phyloP scores from a whole-genome alignment of 2,329 filamentous ascomycete genomes.

The Didymella pinodella region DNA sequence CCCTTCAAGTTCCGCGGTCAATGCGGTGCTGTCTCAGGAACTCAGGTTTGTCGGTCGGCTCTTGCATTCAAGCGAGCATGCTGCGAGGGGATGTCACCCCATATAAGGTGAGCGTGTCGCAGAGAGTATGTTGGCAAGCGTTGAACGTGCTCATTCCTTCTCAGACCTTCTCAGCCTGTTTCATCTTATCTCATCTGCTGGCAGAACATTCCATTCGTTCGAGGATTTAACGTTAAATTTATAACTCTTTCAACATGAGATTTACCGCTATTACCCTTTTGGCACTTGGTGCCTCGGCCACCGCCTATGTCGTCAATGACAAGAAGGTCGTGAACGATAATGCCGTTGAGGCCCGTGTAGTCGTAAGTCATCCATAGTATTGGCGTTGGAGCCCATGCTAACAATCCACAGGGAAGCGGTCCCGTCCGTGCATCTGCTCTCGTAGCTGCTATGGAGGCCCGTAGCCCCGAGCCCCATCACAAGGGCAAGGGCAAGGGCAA shows the following conservation, averaged over 20 bases:
- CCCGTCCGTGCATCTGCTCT: conserved; percentile 30
- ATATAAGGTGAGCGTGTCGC: conserved; percentile 39
- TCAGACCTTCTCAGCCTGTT: conserved; percentile 42
- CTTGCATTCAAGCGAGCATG: conserved; percentile 16
- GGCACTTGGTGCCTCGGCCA: conserved; percentile 43
- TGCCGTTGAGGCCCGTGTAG: conserved; percentile 39
- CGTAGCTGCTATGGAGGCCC: conserved; percentile 32
- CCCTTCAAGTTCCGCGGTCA: conserved; percentile 24
- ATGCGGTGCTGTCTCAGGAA: conserved; percentile 35
- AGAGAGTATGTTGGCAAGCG: conserved; percentile 33
- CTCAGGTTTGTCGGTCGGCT: conserved; percentile 15
- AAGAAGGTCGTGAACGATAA: conserved; percentile 28
- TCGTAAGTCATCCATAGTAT: conserved; percentile 26
- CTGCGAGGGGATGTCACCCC: conserved; percentile 23
- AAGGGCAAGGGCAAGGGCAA: conserved; percentile 21
- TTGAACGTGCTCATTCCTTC: conserved; percentile 48
- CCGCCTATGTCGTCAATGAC: conserved; percentile 45
- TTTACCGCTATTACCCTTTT: conserved; percentile 41
- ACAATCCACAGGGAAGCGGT: conserved; percentile 35
- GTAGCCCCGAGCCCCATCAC: conserved; percentile 25
- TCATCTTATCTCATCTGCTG: conserved; percentile 41
- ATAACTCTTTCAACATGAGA: conserved; percentile 41
- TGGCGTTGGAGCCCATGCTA: conserved; percentile 7
- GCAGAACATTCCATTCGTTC: conserved; percentile 38
- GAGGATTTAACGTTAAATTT: conserved; percentile 22